These are phyloP conservation scores for Vitis rupestris DNA, from an alignment of 164 flowering plant genomes.

Conservation along the genomic window DNA sequence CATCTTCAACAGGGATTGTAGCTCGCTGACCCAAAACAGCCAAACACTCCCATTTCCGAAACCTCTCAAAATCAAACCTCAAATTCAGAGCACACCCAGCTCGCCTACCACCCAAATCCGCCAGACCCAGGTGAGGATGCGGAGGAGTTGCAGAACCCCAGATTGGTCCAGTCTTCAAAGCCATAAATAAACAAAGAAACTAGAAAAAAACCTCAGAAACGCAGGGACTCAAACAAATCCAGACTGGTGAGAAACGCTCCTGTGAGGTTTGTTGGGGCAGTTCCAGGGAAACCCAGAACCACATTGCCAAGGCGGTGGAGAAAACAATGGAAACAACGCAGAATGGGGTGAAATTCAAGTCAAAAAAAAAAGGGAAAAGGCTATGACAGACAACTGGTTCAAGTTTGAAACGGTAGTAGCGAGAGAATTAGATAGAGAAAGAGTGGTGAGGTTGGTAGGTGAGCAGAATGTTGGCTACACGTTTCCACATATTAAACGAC, in stretches of 20 bases:
- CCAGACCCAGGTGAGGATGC: conserved; percentile 16
- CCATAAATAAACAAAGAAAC: conserved; percentile 17
- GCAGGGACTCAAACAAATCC: background rate
- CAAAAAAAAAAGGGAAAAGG: too few relatives aligned
- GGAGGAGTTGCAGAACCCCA: conserved; percentile 21
- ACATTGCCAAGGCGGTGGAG: conserved; percentile 21
- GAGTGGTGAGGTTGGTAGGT: conserved; percentile 11
- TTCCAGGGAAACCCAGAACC: conserved; percentile 13
- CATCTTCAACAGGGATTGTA: conserved; percentile 46
- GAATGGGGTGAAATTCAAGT: too few relatives aligned
- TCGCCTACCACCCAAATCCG: conserved; percentile 20
- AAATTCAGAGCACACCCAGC: conserved; percentile 20
- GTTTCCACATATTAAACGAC: conserved; percentile 11
- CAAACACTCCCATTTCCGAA: conserved; percentile 20
- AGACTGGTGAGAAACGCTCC: background rate
- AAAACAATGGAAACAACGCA: background rate
- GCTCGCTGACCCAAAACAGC: conserved; percentile 30
- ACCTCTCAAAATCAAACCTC: conserved; percentile 22
- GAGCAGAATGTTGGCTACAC: conserved; percentile 34
- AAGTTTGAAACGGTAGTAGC: background rate
- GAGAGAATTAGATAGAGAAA: background rate
- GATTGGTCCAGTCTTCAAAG: conserved; percentile 26
- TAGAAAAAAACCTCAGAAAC: background rate
- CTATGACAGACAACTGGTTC: too few relatives aligned
- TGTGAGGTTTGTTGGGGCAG: background rate